Conservation (phyloP, 805 yeast species). For the Osmozyma mogii region DNA sequence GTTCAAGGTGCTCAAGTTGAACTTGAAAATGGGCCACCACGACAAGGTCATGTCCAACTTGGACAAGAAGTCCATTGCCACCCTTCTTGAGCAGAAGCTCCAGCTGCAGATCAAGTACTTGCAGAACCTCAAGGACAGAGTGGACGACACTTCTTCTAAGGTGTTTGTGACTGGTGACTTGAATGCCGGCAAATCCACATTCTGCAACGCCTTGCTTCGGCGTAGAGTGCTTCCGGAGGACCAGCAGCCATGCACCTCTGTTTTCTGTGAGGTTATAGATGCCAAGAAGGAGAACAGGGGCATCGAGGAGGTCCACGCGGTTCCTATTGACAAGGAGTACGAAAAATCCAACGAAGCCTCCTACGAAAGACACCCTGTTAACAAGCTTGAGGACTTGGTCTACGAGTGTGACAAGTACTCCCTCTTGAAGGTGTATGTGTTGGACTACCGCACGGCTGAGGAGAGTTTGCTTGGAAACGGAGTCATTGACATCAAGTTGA, state of each 20-base stretch:
- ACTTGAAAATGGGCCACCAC: constrained; percentile 46
- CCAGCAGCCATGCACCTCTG: constrained; percentile 96
- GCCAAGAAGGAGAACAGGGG: constrained; percentile 61
- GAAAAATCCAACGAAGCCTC: constrained; percentile 54
- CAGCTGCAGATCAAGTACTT: constrained; percentile 60
- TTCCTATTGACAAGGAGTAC: constrained; percentile 50
- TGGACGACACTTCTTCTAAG: constrained; percentile 86
- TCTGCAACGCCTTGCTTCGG: constrained; percentile 82
- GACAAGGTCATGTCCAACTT: constrained; percentile 39
- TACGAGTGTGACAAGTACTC: constrained; percentile 64
- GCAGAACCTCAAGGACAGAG: constrained; percentile 64
- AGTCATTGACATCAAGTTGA: constrained; percentile 81
- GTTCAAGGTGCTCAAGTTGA: constrained; percentile 56
- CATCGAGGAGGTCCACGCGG: constrained; percentile 89
- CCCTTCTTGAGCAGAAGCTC: constrained; percentile 62
- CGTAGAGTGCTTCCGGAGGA: constrained; percentile 83
- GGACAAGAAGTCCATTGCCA: constrained; percentile 63
- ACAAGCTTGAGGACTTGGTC: constrained; percentile 61
- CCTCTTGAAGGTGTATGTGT: constrained; percentile 71
- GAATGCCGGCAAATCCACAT: constrained; percentile 93
- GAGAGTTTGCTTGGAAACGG: constrained; percentile 79
- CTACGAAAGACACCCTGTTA: constrained; percentile 46
- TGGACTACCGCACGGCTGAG: constrained; percentile 61
- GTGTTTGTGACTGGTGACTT: constrained; percentile 96
- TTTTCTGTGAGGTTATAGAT: constrained; percentile 90